These are phyloP conservation scores for Phytopythium oedochilum DNA, from an alignment of 352 stramenopile species.

Conservation along the genomic window DNA sequence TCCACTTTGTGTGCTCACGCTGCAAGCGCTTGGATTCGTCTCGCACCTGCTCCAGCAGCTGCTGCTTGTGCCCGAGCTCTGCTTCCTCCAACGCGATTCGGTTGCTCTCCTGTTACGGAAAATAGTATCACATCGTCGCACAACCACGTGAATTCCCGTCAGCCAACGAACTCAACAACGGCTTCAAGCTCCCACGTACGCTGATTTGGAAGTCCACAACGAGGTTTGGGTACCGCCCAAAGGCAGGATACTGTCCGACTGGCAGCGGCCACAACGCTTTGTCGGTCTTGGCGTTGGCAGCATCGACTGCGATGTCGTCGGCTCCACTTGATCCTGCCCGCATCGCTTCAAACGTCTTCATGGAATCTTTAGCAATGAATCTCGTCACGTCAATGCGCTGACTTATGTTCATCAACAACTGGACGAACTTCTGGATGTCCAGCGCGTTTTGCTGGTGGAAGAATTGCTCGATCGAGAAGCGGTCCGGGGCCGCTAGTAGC, in stretches of 20 bases:
- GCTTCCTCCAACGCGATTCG: conserved; percentile 76
- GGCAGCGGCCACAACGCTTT: conserved; percentile 44
- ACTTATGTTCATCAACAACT: conserved; percentile 55
- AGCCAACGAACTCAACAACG: not conserved
- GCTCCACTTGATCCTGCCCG: not conserved
- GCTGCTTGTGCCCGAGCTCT: conserved; percentile 57
- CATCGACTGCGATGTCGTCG: not conserved
- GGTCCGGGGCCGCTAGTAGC: conserved; percentile 45
- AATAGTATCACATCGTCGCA: not conserved
- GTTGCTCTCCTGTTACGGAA: conserved; percentile 58
- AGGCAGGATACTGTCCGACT: conserved; percentile 73
- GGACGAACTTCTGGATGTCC: conserved; percentile 65
- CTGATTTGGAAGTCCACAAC: conserved; percentile 83
- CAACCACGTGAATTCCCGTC: not conserved
- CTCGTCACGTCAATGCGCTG: conserved; percentile 29
- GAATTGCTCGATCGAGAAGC: conserved; percentile 74
- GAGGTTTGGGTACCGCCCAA: conserved; percentile 72
- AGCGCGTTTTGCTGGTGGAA: conserved; percentile 85
- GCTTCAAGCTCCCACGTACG: conserved; percentile 29
- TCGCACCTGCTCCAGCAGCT: conserved; percentile 51
- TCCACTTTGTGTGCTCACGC: conserved; percentile 56
- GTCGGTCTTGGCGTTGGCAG: not conserved
- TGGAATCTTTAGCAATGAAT: conserved; percentile 10
- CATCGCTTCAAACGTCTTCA: not conserved
- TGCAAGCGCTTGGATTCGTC: conserved; percentile 49